Percentiles rank a stretch among this genome's conserved stretches.
These are phyloP conservation scores for Hansenula lynferdii DNA, from an alignment of 1,139 yeast genomes.

Conservation along the genomic window DNA sequence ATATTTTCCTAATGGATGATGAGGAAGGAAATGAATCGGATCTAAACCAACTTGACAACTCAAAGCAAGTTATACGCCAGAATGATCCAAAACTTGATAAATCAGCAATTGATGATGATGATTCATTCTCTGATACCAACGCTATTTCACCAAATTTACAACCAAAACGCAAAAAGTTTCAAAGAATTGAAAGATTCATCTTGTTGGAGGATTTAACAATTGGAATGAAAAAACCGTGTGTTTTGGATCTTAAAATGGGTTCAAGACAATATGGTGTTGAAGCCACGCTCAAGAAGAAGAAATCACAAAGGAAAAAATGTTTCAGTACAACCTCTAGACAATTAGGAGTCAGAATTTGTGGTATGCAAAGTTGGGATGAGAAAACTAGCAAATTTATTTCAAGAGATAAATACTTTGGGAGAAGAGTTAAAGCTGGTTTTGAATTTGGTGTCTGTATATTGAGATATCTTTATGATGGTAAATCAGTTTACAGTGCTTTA, in stretches of 20 bases:
- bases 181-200: conserved; percentile 73
- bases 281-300: conserved; percentile 66
- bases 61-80: too few relatives aligned
- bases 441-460: conserved; percentile 73
- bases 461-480: conserved; percentile 78
- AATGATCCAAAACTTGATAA: not conserved
- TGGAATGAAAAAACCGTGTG: conserved; percentile 82
- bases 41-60: too few relatives aligned
- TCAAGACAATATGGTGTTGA: conserved; percentile 98
- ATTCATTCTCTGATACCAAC: conserved; percentile 5
- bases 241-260: conserved; percentile 95
- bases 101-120: conserved; percentile 8
- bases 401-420: conserved; percentile 90
- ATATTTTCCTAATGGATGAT: conserved; percentile 23
- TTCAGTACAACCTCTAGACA: conserved; percentile 70
- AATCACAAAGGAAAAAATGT: conserved; percentile 82
- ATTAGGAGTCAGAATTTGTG: conserved; percentile 92
- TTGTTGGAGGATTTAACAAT: conserved; percentile 88
- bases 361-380: conserved; percentile 81
- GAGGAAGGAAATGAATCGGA: conserved; percentile 2
- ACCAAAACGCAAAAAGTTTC: conserved; percentile 32
- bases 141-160: conserved; percentile 7
- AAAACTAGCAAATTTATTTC: conserved; percentile 45
- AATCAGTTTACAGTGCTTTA: conserved; percentile 50
- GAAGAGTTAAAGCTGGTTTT: conserved; percentile 66